Evolutionary conservation across 2,329 filamentous ascomycete genomes (phyloP).

Genomic region (Amauroascus niger): DNA sequence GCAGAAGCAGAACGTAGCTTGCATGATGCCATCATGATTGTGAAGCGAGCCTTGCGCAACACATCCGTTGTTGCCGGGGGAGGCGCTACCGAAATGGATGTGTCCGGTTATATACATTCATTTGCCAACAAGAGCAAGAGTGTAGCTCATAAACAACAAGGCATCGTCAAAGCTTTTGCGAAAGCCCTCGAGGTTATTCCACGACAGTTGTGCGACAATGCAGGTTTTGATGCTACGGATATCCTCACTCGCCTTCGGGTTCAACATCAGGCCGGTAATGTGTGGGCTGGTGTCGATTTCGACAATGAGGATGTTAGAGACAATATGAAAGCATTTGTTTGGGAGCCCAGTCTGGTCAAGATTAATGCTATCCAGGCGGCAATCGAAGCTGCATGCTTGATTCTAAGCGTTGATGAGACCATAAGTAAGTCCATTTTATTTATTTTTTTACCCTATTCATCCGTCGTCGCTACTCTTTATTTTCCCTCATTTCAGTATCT

Average conservation of each 20-base stretch:
- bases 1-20: slow-evolving; percentile 95
- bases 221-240: slow-evolving; percentile 94
- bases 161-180: slow-evolving; percentile 94
- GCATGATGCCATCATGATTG: slow-evolving; percentile 99
- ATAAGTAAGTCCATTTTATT: slow-evolving; percentile 54
- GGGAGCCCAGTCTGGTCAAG: slow-evolving; percentile 95
- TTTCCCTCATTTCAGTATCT: neutral
- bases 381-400: slow-evolving; percentile 89
- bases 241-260: slow-evolving; percentile 94
- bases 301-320: slow-evolving; percentile 81
- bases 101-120: slow-evolving; percentile 84
- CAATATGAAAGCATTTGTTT: slow-evolving; percentile 93
- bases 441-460: neutral
- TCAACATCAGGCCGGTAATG: slow-evolving; percentile 85
- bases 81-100: slow-evolving; percentile 91
- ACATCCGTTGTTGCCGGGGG: slow-evolving; percentile 89
- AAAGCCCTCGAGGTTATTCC: slow-evolving; percentile 96
- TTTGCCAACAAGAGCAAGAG: slow-evolving; percentile 71
- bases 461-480: neutral
- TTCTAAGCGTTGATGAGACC: slow-evolving; percentile 93
- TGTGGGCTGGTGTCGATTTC: slow-evolving; percentile 96
- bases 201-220: slow-evolving; percentile 94
- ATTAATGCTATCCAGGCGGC: slow-evolving; percentile 94
- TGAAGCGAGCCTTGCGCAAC: slow-evolving; percentile 95
- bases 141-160: slow-evolving; percentile 88